Percentiles rank a stretch among this genome's conserved stretches.
These are phyloP conservation scores for Melanomma pulvis-pyrius DNA, from an alignment of 495 filamentous ascomycete genomes.

Conservation along the genomic window DNA sequence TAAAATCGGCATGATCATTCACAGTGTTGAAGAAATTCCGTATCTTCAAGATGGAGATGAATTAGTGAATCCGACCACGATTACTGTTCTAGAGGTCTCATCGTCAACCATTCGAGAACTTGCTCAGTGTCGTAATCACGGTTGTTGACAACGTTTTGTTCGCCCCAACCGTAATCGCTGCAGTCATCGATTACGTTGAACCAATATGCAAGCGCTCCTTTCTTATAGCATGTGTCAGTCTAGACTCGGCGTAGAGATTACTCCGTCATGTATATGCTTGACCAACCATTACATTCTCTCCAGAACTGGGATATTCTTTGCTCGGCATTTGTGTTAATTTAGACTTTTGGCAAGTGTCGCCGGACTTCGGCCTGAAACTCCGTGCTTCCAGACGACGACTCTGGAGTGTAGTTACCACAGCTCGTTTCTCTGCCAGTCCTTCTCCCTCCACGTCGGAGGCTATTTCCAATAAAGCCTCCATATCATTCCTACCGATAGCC, in stretches of 20 bases:
- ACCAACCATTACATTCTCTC: slow-evolving; percentile 11
- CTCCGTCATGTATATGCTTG: slow-evolving; percentile 5
- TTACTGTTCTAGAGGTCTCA: background rate
- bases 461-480: slow-evolving; percentile 4
- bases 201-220: slow-evolving; percentile 1
- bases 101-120: slow-evolving; percentile 19
- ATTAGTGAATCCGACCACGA: background rate
- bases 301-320: slow-evolving; percentile 15
- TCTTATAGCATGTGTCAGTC: slow-evolving; percentile 9
- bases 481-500: slow-evolving; percentile 15
- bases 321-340: background rate
- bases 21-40: slow-evolving; percentile 5
- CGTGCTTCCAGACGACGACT: slow-evolving; percentile 10
- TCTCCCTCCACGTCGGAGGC: background rate
- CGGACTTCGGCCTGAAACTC: background rate
- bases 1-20: slow-evolving; percentile 10
- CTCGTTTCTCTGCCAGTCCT: slow-evolving; percentile 2
- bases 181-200: slow-evolving; percentile 21
- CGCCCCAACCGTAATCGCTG: slow-evolving; percentile 12
- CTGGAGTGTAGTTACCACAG: slow-evolving; percentile 2
- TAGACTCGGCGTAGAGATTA: background rate
- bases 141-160: background rate
- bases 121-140: slow-evolving; percentile 17
- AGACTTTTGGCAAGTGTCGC: slow-evolving; percentile 1
- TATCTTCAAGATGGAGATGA: slow-evolving; percentile 3